phyloP scores from a whole-genome alignment of 495 filamentous ascomycete genomes.

The Eremomyces bilateralis region DNA sequence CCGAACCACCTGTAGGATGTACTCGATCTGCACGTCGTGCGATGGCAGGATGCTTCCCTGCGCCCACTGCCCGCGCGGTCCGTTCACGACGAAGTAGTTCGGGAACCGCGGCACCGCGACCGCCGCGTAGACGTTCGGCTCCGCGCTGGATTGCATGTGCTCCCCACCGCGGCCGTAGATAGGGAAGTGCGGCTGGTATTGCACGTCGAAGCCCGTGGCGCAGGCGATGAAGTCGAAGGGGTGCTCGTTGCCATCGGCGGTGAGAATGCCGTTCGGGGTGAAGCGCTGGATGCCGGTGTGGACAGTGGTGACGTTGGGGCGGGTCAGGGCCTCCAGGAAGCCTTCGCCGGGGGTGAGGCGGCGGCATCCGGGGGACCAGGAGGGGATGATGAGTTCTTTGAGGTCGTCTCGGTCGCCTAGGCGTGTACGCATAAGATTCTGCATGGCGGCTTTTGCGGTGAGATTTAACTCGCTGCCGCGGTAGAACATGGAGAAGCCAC shows the following conservation, averaged over 20 bases:
- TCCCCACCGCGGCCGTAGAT: constrained; percentile 10
- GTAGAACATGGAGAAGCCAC: constrained; percentile 17
- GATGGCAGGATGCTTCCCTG: no score
- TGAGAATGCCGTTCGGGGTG: constrained; percentile 10
- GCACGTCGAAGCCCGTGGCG: constrained; percentile 14
- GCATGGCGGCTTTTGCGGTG: no score
- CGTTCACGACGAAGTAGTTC: constrained; percentile 2
- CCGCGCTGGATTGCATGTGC: constrained; percentile 8
- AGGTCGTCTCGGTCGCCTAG: no score
- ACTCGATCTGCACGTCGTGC: no score
- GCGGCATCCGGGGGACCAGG: constrained; percentile 12
- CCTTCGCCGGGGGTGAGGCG: constrained; percentile 12
- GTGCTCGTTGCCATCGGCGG: constrained; percentile 10
- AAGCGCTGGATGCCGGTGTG: constrained; percentile 9
- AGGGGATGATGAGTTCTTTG: constrained; percentile 18
- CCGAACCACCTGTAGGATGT: no score
- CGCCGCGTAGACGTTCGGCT: constrained; percentile 12
- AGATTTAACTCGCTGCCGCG: constrained; percentile 13
- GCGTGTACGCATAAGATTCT: no score
- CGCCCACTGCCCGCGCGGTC: neutral
- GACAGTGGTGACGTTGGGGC: constrained; percentile 11
- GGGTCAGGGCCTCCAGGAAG: constrained; percentile 14
- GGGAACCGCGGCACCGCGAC: constrained; percentile 13
- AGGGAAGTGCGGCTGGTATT: constrained; percentile 11
- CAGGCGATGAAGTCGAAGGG: constrained; percentile 14